These are phyloP conservation scores for Pascua guehoae DNA, from an alignment of 1,284 basidiomycete species.

Conservation along the genomic window DNA sequence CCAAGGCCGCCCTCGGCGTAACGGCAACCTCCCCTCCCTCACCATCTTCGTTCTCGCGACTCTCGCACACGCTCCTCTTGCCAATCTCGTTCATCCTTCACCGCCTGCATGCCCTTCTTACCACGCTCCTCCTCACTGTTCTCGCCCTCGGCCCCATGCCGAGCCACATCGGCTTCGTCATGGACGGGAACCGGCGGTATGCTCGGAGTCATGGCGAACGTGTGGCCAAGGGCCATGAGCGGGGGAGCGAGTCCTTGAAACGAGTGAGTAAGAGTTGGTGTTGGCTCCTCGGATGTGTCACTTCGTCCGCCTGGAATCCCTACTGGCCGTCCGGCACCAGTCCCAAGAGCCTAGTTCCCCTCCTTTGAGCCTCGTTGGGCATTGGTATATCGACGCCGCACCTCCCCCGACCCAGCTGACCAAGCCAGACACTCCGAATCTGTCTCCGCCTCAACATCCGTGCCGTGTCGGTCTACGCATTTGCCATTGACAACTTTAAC, in stretches of 20 bases:
- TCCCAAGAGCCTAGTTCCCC: no score
- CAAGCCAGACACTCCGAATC: conserved; percentile 68
- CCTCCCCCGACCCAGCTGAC: background rate
- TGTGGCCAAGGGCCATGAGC: conserved; percentile 73
- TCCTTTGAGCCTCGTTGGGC: no score
- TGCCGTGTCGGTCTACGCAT: conserved; percentile 90
- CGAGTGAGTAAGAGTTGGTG: conserved; percentile 57
- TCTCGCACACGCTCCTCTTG: conserved; percentile 8
- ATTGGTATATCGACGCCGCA: no score
- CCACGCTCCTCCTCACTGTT: conserved; percentile 57
- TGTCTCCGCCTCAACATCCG: conserved; percentile 71
- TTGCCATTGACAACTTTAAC: conserved; percentile 96
- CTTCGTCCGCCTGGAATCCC: no score
- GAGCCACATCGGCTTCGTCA: conserved; percentile 87
- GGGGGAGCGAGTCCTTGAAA: conserved; percentile 78
- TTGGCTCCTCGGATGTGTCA: no score
- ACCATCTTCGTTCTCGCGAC: no score
- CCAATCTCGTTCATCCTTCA: conserved; percentile 29
- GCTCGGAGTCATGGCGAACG: conserved; percentile 67
- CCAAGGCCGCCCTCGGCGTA: no score
- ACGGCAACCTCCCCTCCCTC: no score
- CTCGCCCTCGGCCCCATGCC: conserved; percentile 82
- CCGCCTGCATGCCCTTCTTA: conserved; percentile 34
- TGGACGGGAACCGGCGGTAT: conserved; percentile 96
- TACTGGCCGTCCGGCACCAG: no score